Evolutionary conservation across 2,329 filamentous ascomycete species (phyloP), one percentile per base, ranked within the genome.

Genomic region (Pyricularia sp.): DNA sequence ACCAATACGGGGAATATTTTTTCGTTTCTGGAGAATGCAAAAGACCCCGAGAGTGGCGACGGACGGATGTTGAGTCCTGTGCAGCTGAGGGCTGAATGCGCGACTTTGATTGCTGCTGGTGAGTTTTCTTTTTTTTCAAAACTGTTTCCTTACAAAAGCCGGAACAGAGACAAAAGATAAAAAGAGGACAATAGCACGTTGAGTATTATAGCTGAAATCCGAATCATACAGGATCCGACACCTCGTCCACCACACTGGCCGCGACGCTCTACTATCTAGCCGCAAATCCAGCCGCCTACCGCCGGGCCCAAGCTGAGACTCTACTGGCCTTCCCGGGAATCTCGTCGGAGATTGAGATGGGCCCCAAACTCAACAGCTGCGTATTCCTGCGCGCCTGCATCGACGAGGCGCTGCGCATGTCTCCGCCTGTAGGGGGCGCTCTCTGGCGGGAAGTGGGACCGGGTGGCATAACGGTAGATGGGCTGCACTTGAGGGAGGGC

Each of bases 351-450:
- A 24, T 6, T 9, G 26, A 26, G 26, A 4, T 55, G 53, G 10
- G 65, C 66, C 3, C 66, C 72, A 7, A 62, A 62, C 33, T 40
- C 10, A 40, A 40, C 9, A 67, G 67, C 7, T 75, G 72, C 68
- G 66, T 62, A 0, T 81, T 79, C 67, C 70, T 81, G 1, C 70
- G 72, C 16, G 78, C 78, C 6, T 75, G 75, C 65, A 73, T 81
- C 44, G 75, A 80, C 57, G 79, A 81, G 68, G 72, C 74, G 0
- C 72, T 81, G 65, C 74, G 79, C n/a, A 70, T 79, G 64, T 76
- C 75, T 8, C 78, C 79, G 6, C 74, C 78, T 1, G 75, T 77
- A 1, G 73, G 73, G 67, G 66, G 69, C 66, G 30, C 73, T 66
- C 63, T 76, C 66, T 63, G 69, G 33, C 66, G 75, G 13, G 70